Evolutionary conservation across 78 protist species (phyloP), one percentile per base, ranked within the genome.

Genomic region (Mantamonas sphyraenae): DNA sequence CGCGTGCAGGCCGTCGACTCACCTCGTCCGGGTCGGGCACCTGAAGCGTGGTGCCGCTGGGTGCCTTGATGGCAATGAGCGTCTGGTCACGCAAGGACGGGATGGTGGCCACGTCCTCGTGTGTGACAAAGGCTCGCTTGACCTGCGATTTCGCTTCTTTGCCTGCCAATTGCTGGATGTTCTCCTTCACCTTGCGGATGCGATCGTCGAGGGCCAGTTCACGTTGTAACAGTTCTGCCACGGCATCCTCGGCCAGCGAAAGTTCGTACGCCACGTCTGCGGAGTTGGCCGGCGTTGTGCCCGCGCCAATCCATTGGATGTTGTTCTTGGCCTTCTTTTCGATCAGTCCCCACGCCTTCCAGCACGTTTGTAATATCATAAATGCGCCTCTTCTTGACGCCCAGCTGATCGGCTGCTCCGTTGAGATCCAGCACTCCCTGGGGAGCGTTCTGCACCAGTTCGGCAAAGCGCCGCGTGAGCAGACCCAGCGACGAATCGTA

Each of bases 321-420:
- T 81, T 85, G 68, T 93, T 91, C 73, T 93, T 93, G 45, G 93
- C 79, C 39, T 81, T 67, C 60, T 93, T 93, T 67, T 84, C 95
- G 31, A 93, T 79, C 45, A 93, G 73, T 2, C 93, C n/a, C 92
- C 3, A 91, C 83, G 53, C 98, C 96, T 56, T 90, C 97, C 30
- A 91, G 74, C 19, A 94, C 98, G 72, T 92, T 90, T 3, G 96
- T 92, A 57, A 94, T 92, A 56, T 94, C 98, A 40, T 92, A 95
- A 42, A 92, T 89, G 28, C 97, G 79, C 8, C 98, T 81, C 68
- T 95, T 95, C 64, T 90, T 20, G 40, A 82, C 86, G 12, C 66
- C 75, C 22, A 89, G 79, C 57, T 43, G 12, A 4, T 45, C 65
- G 26, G 88, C 77, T 19, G 88, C 89, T 2, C 40, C 67, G 60